These are phyloP conservation scores for Cnidoscolus chayamansa DNA, from an alignment of 441 rosid genomes.

Conservation along the genomic window DNA sequence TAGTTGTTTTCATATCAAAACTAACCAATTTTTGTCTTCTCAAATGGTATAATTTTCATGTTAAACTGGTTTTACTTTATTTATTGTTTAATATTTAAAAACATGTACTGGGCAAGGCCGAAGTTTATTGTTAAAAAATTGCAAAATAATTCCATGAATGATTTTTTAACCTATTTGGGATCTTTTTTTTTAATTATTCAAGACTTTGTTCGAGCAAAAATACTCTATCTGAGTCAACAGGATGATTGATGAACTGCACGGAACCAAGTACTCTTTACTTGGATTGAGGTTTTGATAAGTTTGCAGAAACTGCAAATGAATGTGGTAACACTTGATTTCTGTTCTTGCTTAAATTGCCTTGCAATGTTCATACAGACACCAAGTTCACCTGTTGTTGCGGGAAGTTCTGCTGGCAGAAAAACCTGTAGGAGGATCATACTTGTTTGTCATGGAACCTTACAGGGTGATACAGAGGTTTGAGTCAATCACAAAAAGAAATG, in stretches of 20 bases:
- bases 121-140: background rate
- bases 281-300: background rate
- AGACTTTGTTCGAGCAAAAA: background rate
- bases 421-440: constrained; percentile 68
- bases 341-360: constrained; percentile 23
- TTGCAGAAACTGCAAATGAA: background rate
- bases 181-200: background rate
- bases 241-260: background rate
- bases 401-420: constrained; percentile 68
- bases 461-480: constrained; percentile 48
- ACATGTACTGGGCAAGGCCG: background rate
- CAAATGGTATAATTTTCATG: background rate
- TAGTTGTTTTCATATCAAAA: background rate
- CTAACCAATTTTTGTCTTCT: background rate
- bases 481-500: background rate
- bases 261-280: background rate
- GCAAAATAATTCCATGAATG: background rate
- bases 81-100: background rate
- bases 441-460: constrained; percentile 65
- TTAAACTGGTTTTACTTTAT: background rate
- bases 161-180: background rate
- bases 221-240: background rate
- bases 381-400: constrained; percentile 66
- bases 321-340: background rate
- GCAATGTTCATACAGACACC: constrained; percentile 67